Evolutionary conservation across 306 rosid species (phyloP).

Genomic region (Cicer chorassanicum): DNA sequence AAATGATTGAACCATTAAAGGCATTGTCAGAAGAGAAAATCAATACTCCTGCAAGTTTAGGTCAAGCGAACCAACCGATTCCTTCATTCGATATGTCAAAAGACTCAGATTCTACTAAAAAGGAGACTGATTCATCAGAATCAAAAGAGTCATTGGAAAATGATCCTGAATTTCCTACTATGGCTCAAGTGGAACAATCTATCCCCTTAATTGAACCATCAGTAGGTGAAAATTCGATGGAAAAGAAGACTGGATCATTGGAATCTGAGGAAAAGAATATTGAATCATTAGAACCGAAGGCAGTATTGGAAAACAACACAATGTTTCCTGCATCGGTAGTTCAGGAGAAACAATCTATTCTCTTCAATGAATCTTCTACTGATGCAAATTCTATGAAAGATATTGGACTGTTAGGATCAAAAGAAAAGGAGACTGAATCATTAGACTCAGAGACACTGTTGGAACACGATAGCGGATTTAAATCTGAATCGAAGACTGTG

Average conservation of each 20-base stretch:
- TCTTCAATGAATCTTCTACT: conserved; percentile 7
- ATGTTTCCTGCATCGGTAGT: conserved; percentile 20
- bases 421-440: conserved; percentile 29
- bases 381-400: conserved; percentile 38
- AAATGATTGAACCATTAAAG: conserved; percentile 39
- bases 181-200: conserved; percentile 45
- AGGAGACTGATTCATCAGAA: conserved; percentile 9
- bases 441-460: conserved; percentile 36
- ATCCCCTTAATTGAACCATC: conserved; percentile 36
- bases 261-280: conserved; percentile 26
- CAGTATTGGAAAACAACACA: conserved; percentile 18
- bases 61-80: conserved; percentile 38
- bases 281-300: conserved; percentile 33
- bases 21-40: conserved; percentile 35
- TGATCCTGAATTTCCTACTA: conserved; percentile 40
- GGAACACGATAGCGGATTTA: conserved; percentile 29
- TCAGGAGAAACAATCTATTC: conserved; percentile 36
- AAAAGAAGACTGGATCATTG: conserved; percentile 28
- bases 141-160: conserved; percentile 50
- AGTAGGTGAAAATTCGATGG: conserved; percentile 17
- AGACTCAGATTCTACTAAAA: conserved; percentile 41
- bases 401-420: conserved; percentile 39
- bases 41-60: conserved; percentile 35
- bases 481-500: conserved; percentile 29
- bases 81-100: conserved; percentile 41